Percentiles rank a stretch among this genome's conserved stretches.
These are phyloP conservation scores for Taxillus chinensis DNA, from an alignment of 164 flowering plant genomes.

Conservation along the genomic window DNA sequence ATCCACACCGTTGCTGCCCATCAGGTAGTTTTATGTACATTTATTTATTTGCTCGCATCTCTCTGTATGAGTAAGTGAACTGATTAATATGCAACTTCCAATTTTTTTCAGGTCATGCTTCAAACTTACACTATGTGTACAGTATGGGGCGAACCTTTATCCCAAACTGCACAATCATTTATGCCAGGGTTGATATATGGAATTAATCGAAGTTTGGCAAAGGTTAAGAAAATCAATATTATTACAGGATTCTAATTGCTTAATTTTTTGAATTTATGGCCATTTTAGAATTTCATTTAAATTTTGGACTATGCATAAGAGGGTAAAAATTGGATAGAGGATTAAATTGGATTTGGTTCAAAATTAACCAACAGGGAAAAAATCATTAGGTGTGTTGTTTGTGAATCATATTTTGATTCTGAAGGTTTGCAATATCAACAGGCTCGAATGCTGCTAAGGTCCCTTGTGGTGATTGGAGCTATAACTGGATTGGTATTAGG, in stretches of 20 bases:
- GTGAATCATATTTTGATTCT: conserved; percentile 6
- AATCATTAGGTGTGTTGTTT: not conserved
- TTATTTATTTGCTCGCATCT: not conserved
- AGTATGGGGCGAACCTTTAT: conserved; percentile 93
- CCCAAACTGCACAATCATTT: conserved; percentile 97
- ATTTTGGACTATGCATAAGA: too few relatives aligned
- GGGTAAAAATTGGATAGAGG: too few relatives aligned
- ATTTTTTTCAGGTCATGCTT: conserved; percentile 59
- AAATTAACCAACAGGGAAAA: too few relatives aligned
- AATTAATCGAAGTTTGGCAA: conserved; percentile 44
- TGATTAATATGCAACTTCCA: not conserved
- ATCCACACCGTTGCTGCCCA: conserved; percentile 62
- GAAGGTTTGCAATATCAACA: conserved; percentile 20
- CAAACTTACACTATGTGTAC: conserved; percentile 64
- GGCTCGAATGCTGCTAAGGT: conserved; percentile 70
- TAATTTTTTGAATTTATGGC: too few relatives aligned
- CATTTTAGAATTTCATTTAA: too few relatives aligned
- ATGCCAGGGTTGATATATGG: conserved; percentile 95
- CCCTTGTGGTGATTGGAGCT: conserved; percentile 76
- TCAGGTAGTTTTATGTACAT: conserved; percentile 35
- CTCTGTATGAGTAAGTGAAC: not conserved
- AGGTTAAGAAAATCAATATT: conserved; percentile 32
- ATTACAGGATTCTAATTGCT: not conserved
- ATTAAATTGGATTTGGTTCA: too few relatives aligned
- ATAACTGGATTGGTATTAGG: conserved; percentile 57